Base-by-base conservation (phyloP, 2,329 filamentous ascomycete genomes). In the Coniella lustricola region DNA sequence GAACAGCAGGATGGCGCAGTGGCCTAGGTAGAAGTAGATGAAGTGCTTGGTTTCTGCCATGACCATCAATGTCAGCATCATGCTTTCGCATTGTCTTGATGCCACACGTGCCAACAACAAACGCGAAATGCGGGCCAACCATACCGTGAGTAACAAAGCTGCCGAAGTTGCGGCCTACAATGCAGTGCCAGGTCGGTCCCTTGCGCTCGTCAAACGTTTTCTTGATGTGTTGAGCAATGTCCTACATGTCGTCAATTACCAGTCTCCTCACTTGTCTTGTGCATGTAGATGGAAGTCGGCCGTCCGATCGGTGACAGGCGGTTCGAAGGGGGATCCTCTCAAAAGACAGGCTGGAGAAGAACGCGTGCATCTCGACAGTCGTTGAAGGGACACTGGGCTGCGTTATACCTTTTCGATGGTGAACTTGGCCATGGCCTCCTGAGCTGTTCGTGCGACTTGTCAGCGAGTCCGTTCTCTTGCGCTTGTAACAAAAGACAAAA, bases 21-120 rank as follows among this genome's bases (percentile, higher is more conserved):
- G 93, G 47, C 93, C 93, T 52, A 98, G 85, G 74, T 98, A 98
- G 75, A 98, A 98, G 75, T 98, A 98, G 67, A 98, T 96, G 75
- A 98, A 98, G 71, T 98, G 93, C 74, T 97, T 97, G 22, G 93
- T 97, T 70, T 97, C 93, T 96, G 72, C 18, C 33, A 36, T 29
- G 8, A 3, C 18, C 33, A 36, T 29, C 8, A 3, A 16, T 5
- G 21, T 36, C 31, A 49, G 44, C 50, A 57, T 34, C 46, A 42
- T 36, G 29, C 17, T 29, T 14, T 13, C 25, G 25, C 5, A 29
- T 10, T 5, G 25, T 5, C 5, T 29, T 29, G 5, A 29, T 5
- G 5, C 25, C 25, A 10, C 9, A 48, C 33, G 41, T 40, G 32
- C 41, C 43, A 13, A 55, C 29, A 18, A 17, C 39, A 18, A 3